Conservation (phyloP, 441 rosid genomes). For the Gossypium schwendimanii region DNA sequence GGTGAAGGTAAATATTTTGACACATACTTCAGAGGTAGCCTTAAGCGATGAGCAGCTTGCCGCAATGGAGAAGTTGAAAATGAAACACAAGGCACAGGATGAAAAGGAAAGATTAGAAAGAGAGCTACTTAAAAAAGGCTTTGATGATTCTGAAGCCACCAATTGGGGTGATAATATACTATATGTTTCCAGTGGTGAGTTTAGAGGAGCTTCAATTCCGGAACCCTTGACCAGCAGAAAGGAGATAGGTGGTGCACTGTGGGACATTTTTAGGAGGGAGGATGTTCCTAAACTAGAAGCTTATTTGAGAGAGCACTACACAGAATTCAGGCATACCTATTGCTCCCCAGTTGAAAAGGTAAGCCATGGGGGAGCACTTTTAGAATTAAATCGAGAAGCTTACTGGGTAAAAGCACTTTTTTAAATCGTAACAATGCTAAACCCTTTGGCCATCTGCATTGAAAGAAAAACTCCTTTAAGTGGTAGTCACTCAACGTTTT, state of each 20-base stretch:
- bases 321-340: slow-evolving; percentile 71
- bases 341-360: slow-evolving; percentile 66
- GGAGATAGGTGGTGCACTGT: slow-evolving; percentile 51
- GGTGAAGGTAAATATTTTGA: slow-evolving; percentile 78
- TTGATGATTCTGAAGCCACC: slow-evolving; percentile 7
- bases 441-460: not conserved
- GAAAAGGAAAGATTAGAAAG: slow-evolving; percentile 35
- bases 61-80: slow-evolving; percentile 47
- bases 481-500: not conserved
- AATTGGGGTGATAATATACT: slow-evolving; percentile 8
- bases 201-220: slow-evolving; percentile 1
- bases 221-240: not conserved
- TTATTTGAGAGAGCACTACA: slow-evolving; percentile 58
- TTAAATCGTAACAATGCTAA: not conserved
- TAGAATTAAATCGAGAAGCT: not conserved
- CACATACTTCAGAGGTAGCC: slow-evolving; percentile 54
- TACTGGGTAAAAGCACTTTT: not conserved
- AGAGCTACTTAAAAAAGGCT: slow-evolving; percentile 5
- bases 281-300: slow-evolving; percentile 71
- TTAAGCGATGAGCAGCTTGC: slow-evolving; percentile 37
- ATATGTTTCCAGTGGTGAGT: slow-evolving; percentile 8
- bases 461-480: not conserved
- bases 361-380: not conserved
- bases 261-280: slow-evolving; percentile 93
- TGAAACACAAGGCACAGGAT: slow-evolving; percentile 58